Percentiles rank a stretch among this genome's conserved stretches.
Conservation (phyloP, 106 monocot species). For the Dioscorea zingiberensis region DNA sequence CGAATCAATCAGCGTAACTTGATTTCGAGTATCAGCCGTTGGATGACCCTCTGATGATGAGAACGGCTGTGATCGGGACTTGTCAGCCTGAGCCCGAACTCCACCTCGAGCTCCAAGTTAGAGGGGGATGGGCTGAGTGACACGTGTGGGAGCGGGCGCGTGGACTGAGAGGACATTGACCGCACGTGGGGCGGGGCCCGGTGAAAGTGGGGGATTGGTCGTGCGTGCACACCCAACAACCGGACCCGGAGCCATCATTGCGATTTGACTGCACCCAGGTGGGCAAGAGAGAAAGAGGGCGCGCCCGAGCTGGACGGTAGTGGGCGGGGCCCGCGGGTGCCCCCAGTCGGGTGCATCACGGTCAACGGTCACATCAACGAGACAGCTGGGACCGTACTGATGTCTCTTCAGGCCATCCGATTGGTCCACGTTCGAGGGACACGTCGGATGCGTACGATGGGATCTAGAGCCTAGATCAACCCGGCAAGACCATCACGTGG, state of each 20-base stretch:
- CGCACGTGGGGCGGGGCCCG: constrained; percentile 1
- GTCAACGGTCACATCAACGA: constrained; percentile 1
- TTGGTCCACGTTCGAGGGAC: background rate
- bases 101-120: background rate
- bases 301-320: constrained; percentile 9
- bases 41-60: too few relatives aligned
- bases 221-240: constrained; percentile 11
- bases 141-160: background rate
- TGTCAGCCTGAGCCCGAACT: too few relatives aligned
- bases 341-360: background rate
- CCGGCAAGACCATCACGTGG: too few relatives aligned
- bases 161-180: background rate
- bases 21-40: too few relatives aligned
- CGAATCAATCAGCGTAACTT: too few relatives aligned
- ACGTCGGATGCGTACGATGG: background rate
- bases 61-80: too few relatives aligned
- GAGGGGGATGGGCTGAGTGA: background rate
- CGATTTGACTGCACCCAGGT: constrained; percentile 15
- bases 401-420: background rate
- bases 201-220: background rate
- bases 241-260: constrained; percentile 25
- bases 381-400: background rate
- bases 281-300: background rate
- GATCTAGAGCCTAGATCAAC: background rate
- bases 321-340: background rate